Conservation (phyloP, 352 stramenopile species). For the Phytophthora uliginosa region DNA sequence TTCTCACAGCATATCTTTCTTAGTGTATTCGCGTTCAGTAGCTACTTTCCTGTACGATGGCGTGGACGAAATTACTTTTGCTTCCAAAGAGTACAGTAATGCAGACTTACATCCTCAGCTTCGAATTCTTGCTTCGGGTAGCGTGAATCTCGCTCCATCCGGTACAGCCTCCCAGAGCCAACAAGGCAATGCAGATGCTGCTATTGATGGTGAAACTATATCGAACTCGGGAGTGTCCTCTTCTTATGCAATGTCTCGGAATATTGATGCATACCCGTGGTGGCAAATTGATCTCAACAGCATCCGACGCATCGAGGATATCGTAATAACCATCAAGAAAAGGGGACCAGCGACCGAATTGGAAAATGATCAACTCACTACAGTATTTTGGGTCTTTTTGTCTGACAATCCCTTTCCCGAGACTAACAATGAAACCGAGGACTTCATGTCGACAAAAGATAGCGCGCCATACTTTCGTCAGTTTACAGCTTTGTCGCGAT, state of each 20-base stretch:
- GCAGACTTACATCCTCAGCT: constrained; percentile 51
- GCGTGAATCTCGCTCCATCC: constrained; percentile 53
- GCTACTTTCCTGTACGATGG: constrained; percentile 62
- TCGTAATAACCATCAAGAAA: constrained; percentile 62
- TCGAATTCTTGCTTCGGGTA: constrained; percentile 54
- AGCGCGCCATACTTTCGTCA: constrained; percentile 37
- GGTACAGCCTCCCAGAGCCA: constrained; percentile 58
- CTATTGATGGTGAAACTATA: constrained; percentile 50
- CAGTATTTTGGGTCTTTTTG: constrained; percentile 62
- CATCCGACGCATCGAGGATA: constrained; percentile 51
- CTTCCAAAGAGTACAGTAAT: constrained; percentile 60
- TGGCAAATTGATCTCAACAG: constrained; percentile 62
- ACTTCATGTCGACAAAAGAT: constrained; percentile 40
- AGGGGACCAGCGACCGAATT: constrained; percentile 46
- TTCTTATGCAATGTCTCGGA: constrained; percentile 64
- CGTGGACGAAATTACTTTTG: constrained; percentile 65
- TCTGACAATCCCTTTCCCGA: constrained; percentile 43
- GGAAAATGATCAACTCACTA: constrained; percentile 37
- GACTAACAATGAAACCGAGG: constrained; percentile 43
- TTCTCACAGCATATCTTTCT: constrained; percentile 53
- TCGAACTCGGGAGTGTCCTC: constrained; percentile 53
- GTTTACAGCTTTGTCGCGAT: constrained; percentile 54
- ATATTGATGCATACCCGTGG: constrained; percentile 61
- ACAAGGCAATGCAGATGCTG: constrained; percentile 53
- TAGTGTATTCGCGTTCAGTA: constrained; percentile 57